Conservation (phyloP, 441 rosid species). For the Lepidium campestre region DNA sequence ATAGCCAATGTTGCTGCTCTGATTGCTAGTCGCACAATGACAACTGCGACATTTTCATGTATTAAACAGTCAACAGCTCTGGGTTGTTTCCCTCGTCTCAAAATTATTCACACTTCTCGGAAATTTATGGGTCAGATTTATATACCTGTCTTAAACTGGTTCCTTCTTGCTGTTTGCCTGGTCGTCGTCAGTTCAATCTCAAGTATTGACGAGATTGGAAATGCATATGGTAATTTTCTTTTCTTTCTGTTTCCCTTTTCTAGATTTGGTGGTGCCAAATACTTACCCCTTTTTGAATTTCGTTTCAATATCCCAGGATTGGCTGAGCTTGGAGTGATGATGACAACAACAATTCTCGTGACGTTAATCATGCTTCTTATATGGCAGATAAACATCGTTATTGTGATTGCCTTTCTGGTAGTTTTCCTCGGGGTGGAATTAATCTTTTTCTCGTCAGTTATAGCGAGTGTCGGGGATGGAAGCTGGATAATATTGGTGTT, state of each 20-base stretch:
- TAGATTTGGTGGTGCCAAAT: background rate
- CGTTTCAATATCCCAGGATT: conserved; percentile 51
- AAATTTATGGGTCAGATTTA: conserved; percentile 98
- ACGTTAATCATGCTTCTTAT: conserved; percentile 96
- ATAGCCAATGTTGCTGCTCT: conserved; percentile 89
- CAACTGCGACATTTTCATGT: conserved; percentile 95
- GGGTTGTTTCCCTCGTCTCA: conserved; percentile 97
- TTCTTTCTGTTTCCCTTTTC: background rate
- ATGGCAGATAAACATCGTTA: conserved; percentile 89
- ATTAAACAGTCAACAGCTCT: conserved; percentile 93
- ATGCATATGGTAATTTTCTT: conserved; percentile 80
- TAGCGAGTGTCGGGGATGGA: conserved; percentile 74
- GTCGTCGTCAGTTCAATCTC: conserved; percentile 71
- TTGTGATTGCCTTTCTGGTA: conserved; percentile 57
- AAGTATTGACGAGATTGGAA: conserved; percentile 85
- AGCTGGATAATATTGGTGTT: conserved; percentile 95
- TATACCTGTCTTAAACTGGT: conserved; percentile 98
- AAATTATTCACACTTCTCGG: conserved; percentile 93
- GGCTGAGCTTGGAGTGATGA: conserved; percentile 98
- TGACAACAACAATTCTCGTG: conserved; percentile 89
- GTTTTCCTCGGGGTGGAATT: conserved; percentile 79
- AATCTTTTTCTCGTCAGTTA: conserved; percentile 80
- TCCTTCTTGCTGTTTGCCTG: conserved; percentile 79
- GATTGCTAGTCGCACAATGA: conserved; percentile 96
- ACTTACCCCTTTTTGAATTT: background rate